Conservation (phyloP, 805 yeast species). For the Nakazawaea populi region DNA sequence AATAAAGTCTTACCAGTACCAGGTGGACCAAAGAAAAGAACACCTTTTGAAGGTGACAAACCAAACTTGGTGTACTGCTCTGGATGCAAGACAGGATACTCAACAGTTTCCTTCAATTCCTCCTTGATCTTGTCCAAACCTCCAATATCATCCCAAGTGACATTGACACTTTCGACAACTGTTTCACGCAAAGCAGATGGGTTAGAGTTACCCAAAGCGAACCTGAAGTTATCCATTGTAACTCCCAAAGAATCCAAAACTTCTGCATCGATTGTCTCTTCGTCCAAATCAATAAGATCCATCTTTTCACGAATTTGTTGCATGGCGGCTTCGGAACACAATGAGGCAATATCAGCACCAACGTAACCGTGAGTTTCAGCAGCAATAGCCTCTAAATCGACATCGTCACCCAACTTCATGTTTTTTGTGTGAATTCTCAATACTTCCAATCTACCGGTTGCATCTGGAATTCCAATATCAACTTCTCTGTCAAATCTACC, state of each 20-base stretch:
- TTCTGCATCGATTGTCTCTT: constrained; percentile 96
- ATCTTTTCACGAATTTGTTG: constrained; percentile 99
- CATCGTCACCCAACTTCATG: constrained; percentile 94
- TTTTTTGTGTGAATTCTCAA: constrained; percentile 96
- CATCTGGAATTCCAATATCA: constrained; percentile 93
- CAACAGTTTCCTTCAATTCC: constrained; percentile 98
- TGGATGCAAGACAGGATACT: constrained; percentile 98
- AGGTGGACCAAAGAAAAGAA: constrained; percentile 97
- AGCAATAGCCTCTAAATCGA: constrained; percentile 92
- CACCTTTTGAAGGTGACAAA: constrained; percentile 97
- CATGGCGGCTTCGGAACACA: constrained; percentile 99
- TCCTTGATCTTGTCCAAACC: constrained; percentile 94
- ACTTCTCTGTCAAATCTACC: constrained; percentile 86
- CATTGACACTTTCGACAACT: constrained; percentile 97
- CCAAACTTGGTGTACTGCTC: constrained; percentile 98
- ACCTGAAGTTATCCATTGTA: constrained; percentile 97
- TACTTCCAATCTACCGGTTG: constrained; percentile 96
- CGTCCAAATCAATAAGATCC: constrained; percentile 95
- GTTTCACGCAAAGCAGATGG: constrained; percentile 99
- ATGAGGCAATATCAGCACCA: constrained; percentile 97
- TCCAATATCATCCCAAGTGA: constrained; percentile 99
- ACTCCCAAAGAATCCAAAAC: constrained; percentile 94
- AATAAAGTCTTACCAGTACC: constrained; percentile 99
- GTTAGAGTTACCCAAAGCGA: constrained; percentile 95
- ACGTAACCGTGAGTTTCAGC: constrained; percentile 99